These are phyloP conservation scores for Pholiota microspora DNA, from an alignment of 768 basidiomycete species.

Conservation along the genomic window DNA sequence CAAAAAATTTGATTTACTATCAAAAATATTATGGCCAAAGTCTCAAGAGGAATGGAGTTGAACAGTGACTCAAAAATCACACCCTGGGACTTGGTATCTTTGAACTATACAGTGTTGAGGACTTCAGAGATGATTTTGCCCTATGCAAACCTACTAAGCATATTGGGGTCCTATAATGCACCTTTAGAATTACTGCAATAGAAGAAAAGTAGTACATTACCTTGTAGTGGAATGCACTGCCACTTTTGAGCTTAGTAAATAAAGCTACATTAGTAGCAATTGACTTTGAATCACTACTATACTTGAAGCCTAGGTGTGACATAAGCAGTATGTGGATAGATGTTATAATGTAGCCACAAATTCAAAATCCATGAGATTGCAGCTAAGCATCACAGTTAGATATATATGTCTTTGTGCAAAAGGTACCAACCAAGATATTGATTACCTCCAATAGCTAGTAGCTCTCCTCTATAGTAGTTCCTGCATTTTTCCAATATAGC, in stretches of 20 bases:
- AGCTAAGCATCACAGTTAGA: neutral
- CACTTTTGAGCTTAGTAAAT: neutral
- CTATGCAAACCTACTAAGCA: neutral
- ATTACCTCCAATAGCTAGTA: neutral
- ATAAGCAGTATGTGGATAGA: neutral
- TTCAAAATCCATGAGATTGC: neutral
- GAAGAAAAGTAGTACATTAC: neutral
- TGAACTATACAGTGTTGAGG: neutral
- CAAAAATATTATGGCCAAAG: neutral
- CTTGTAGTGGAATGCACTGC: neutral
- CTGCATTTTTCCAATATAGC: neutral
- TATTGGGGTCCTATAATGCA: neutral
- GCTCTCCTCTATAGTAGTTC: neutral
- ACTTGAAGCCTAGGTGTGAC: neutral
- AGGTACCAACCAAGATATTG: neutral
- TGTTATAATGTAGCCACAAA: neutral
- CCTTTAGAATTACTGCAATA: neutral
- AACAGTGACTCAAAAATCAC: neutral
- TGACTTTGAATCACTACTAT: neutral
- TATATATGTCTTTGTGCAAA: neutral
- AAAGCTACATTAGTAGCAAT: neutral
- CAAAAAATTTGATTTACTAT: neutral
- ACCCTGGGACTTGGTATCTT: neutral
- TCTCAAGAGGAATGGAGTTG: conserved; percentile 1
- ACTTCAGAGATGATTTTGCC: neutral